Conservation (phyloP, 345 rosid genomes). For the Firmiana major region DNA sequence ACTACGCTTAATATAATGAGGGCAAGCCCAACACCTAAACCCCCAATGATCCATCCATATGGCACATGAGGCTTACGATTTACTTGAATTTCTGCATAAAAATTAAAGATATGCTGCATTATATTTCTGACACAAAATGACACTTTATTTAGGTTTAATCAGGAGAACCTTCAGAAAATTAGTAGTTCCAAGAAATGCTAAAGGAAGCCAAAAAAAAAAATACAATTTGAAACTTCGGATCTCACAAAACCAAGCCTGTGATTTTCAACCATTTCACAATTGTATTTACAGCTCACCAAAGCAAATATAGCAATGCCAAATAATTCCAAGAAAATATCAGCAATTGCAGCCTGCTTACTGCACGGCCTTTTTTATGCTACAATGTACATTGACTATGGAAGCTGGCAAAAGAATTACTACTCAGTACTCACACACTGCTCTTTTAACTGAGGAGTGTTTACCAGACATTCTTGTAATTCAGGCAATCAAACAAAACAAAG, state of each 20-base stretch:
- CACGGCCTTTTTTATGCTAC: not conserved
- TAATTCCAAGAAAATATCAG: not conserved
- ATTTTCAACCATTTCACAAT: not conserved
- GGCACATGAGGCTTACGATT: conserved; percentile 53
- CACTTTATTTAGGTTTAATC: no score
- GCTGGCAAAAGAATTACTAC: not conserved
- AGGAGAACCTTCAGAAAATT: not conserved
- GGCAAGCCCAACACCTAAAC: conserved; percentile 62
- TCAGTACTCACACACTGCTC: not conserved
- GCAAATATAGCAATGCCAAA: not conserved
- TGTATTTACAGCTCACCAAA: not conserved
- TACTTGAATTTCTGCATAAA: conserved; percentile 50
- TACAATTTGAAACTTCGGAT: not conserved
- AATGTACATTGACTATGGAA: not conserved
- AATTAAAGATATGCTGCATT: not conserved
- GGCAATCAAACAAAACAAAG: not conserved
- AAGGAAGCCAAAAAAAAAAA: not conserved
- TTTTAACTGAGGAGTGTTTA: not conserved
- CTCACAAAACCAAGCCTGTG: not conserved
- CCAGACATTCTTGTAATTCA: not conserved
- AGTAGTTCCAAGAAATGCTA: not conserved
- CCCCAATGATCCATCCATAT: conserved; percentile 82
- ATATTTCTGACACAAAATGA: conserved; percentile 10
- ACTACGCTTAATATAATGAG: conserved; percentile 47
- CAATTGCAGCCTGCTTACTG: not conserved